Conservation (phyloP, 129 eudicot species). For the Gnaphalium uliginosum region DNA sequence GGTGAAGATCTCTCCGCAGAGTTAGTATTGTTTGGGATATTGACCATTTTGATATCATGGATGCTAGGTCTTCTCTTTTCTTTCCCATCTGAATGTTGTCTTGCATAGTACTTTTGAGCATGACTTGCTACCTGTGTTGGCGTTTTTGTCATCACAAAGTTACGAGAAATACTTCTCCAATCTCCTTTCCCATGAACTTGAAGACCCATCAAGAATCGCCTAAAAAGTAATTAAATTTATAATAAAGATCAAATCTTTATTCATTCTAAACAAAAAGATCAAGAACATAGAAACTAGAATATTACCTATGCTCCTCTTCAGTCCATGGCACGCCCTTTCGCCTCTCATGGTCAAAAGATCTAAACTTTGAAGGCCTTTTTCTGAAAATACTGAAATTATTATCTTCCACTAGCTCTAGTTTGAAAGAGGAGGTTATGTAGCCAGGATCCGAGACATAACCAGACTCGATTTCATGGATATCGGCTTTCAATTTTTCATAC, state of each 20-base stretch:
- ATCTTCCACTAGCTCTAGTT: slow-evolving; percentile 54
- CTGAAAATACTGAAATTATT: slow-evolving; percentile 38
- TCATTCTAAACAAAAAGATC: background rate
- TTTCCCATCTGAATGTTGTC: slow-evolving; percentile 72
- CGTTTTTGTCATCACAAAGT: slow-evolving; percentile 68
- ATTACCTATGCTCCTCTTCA: slow-evolving; percentile 93
- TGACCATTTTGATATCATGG: slow-evolving; percentile 75
- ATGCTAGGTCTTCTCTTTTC: slow-evolving; percentile 91
- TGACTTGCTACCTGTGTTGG: slow-evolving; percentile 96
- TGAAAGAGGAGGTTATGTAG: slow-evolving; percentile 44
- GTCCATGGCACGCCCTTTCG: slow-evolving; percentile 98
- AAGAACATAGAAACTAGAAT: background rate
- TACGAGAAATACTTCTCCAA: slow-evolving; percentile 84
- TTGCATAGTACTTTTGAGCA: slow-evolving; percentile 84
- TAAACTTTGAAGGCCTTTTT: slow-evolving; percentile 46
- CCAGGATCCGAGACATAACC: slow-evolving; percentile 72
- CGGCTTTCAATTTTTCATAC: slow-evolving; percentile 65
- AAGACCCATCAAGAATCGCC: slow-evolving; percentile 81
- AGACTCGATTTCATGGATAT: slow-evolving; percentile 76
- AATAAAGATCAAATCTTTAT: background rate
- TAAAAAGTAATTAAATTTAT: slow-evolving; percentile 11
- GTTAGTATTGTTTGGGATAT: slow-evolving; percentile 31
- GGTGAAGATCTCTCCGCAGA: slow-evolving; percentile 28
- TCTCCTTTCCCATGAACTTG: slow-evolving; percentile 84
- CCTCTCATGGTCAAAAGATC: slow-evolving; percentile 70